Percentiles rank a stretch among this genome's conserved stretches.
These are phyloP conservation scores for Pseudohyphozyma bogoriensis DNA, from an alignment of 768 basidiomycete species.

Conservation along the genomic window DNA sequence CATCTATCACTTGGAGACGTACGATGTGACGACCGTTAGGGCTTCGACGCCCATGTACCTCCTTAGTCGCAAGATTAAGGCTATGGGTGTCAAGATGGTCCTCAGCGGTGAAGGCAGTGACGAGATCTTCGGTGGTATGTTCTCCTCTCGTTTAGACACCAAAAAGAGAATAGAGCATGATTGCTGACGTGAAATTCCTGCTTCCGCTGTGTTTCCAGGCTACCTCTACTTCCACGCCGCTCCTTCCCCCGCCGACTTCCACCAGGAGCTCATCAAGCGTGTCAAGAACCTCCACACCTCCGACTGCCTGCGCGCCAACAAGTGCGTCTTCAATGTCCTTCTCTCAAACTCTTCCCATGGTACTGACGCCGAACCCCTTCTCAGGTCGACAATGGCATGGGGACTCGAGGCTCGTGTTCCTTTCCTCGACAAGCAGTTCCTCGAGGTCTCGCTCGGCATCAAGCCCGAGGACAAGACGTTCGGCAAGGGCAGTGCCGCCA, in stretches of 20 bases:
- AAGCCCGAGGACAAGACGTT: constrained; percentile 83
- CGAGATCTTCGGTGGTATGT: constrained; percentile 84
- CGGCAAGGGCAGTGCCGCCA: constrained; percentile 62
- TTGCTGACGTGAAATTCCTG: neutral
- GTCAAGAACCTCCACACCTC: constrained; percentile 96
- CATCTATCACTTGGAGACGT: constrained; percentile 96
- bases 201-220: constrained; percentile 44
- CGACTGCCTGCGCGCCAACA: constrained; percentile 96
- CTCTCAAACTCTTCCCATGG: constrained; percentile 3
- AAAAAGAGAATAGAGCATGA: no score
- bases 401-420: constrained; percentile 97
- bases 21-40: constrained; percentile 95
- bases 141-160: neutral
- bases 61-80: constrained; percentile 94
- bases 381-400: constrained; percentile 97
- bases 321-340: constrained; percentile 41
- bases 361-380: neutral
- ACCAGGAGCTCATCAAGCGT: constrained; percentile 86
- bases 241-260: constrained; percentile 74
- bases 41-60: constrained; percentile 99
- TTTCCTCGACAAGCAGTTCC: constrained; percentile 93
- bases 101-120: constrained; percentile 95
- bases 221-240: constrained; percentile 99
- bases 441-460: constrained; percentile 85
- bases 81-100: constrained; percentile 99